A percentile compares a stretch with the other conserved stretches of the same genome.
These are phyloP conservation scores for Malus sieversii DNA, from an alignment of 306 rosid genomes.

Conservation along the genomic window DNA sequence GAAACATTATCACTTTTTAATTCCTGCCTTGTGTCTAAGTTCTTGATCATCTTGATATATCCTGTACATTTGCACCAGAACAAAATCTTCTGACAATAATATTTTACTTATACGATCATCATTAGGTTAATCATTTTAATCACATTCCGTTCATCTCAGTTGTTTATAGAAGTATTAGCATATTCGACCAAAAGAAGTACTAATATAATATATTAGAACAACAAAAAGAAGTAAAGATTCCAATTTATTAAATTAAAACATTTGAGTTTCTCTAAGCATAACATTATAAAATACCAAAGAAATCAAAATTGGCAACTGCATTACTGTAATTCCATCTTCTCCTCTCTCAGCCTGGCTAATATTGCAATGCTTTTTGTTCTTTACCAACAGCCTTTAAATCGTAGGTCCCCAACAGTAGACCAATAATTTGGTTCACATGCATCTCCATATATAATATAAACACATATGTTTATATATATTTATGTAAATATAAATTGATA, in stretches of 20 bases:
- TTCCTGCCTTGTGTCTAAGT: background rate
- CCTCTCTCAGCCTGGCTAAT: conserved; percentile 6
- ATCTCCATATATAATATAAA: conserved; percentile 1
- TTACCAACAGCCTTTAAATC: conserved; percentile 33
- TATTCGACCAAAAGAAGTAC: background rate
- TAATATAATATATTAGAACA: conserved; percentile 3
- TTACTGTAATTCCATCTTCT: conserved; percentile 30
- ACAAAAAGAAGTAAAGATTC: conserved; percentile 24
- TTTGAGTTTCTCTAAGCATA: conserved; percentile 9
- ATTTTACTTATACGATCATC: conserved; percentile 22
- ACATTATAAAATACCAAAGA: background rate
- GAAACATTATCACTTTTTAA: background rate
- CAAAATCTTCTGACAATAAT: conserved; percentile 35
- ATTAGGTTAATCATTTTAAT: conserved; percentile 16
- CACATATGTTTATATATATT: too few species aligned
- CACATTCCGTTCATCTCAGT: conserved; percentile 13
- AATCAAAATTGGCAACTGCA: conserved; percentile 29
- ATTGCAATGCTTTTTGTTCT: conserved; percentile 42
- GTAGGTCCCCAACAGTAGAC: conserved; percentile 42
- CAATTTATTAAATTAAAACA: conserved; percentile 3
- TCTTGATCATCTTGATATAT: conserved; percentile 14
- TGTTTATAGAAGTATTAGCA: background rate
- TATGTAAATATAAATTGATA: background rate
- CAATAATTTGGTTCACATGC: conserved; percentile 71
- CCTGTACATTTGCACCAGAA: background rate